A percentile compares a stretch with the other conserved stretches of the same genome.
phyloP scores from a whole-genome alignment of 1,284 basidiomycete species.

The Wallemia mellicola region DNA sequence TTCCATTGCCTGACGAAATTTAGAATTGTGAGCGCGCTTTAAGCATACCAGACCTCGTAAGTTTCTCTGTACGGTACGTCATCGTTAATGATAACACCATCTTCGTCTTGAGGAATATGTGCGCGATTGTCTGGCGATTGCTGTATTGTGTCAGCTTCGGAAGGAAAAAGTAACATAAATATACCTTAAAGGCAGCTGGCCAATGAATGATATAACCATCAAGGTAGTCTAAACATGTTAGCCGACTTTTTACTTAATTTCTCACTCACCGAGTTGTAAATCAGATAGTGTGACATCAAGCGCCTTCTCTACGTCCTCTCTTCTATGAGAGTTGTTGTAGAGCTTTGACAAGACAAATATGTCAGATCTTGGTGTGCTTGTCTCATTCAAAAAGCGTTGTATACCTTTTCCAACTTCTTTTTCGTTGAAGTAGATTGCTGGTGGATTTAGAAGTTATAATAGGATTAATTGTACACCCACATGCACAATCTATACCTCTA shows the following conservation, averaged over 20 bases:
- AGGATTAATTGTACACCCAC: background rate
- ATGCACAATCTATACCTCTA: background rate
- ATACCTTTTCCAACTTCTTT: conserved; percentile 59
- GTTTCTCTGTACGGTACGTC: conserved; percentile 21
- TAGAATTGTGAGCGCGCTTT: too few species aligned
- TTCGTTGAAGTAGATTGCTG: conserved; percentile 29
- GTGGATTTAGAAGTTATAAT: background rate
- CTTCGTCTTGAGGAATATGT: background rate
- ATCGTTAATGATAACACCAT: background rate
- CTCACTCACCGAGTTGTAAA: background rate
- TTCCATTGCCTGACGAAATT: background rate
- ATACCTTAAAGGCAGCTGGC: background rate
- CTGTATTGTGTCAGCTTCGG: background rate
- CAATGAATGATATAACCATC: background rate
- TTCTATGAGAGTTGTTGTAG: conserved; percentile 2
- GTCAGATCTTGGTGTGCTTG: conserved; percentile 44
- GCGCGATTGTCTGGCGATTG: background rate
- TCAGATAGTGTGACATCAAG: background rate
- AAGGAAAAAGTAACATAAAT: background rate
- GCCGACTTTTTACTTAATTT: background rate
- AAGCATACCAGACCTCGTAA: conserved; percentile 45
- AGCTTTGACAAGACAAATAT: conserved; percentile 52
- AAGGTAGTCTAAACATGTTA: background rate
- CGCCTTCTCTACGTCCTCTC: background rate
- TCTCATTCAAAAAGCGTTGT: conserved; percentile 20